Conservation (phyloP, 768 basidiomycete species). For the Cystofilobasidium bisporidii region DNA sequence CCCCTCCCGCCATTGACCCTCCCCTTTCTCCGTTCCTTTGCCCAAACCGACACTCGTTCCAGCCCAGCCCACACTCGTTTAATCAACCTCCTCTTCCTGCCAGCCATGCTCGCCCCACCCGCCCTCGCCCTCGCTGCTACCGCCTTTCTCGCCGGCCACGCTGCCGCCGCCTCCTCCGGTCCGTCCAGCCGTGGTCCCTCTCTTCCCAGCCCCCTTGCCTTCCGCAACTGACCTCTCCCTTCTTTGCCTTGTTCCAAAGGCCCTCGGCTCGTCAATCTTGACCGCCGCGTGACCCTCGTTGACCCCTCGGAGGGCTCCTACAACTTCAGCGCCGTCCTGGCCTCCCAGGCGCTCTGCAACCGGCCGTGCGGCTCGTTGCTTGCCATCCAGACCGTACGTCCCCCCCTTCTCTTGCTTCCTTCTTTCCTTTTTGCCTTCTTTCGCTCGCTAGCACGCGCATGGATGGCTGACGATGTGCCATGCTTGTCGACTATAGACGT, state of each 20-base stretch:
- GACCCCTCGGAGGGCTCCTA: neutral
- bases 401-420: neutral
- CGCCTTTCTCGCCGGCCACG: neutral
- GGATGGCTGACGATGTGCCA: neutral
- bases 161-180: neutral
- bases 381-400: conserved; percentile 3
- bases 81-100: neutral
- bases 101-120: neutral
- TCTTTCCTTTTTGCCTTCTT: no score
- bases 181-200: neutral
- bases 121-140: neutral
- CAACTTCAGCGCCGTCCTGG: conserved; percentile 6
- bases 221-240: neutral
- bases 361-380: neutral
- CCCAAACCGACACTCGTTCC: neutral
- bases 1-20: neutral
- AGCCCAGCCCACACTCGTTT: conserved; percentile 9
- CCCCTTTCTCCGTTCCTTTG: neutral
- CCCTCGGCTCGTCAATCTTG: neutral
- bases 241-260: neutral
- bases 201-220: no score
- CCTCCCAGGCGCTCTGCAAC: neutral
- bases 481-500: neutral
- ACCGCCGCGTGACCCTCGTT: neutral
- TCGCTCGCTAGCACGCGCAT: neutral